Conservation (phyloP, 1,284 basidiomycete genomes). For the Cryptococcus sp. region DNA sequence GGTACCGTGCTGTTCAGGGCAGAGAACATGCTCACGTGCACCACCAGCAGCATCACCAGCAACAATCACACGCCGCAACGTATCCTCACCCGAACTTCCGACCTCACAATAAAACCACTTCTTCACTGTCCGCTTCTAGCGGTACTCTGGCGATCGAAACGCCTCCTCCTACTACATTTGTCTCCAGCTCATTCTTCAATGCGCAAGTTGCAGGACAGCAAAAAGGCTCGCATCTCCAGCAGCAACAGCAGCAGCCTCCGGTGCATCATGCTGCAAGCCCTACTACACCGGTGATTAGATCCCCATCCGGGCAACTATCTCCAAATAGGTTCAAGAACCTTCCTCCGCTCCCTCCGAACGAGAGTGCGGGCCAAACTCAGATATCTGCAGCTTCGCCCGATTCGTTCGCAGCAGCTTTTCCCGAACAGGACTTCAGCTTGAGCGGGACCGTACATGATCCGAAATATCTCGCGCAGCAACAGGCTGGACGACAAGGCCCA, state of each 20-base stretch:
- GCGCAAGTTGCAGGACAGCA: conserved; percentile 5
- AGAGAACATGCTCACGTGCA: neutral
- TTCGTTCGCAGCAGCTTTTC: conserved; percentile 20
- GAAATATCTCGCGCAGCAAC: conserved; percentile 5
- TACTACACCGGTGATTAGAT: neutral
- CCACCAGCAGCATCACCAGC: neutral
- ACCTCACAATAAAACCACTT: conserved; percentile 31
- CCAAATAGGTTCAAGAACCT: conserved; percentile 49
- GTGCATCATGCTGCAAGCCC: neutral
- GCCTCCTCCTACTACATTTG: conserved; percentile 19
- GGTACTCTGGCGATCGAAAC: conserved; percentile 31
- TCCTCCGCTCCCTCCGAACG: conserved; percentile 42
- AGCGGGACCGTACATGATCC: conserved; percentile 11
- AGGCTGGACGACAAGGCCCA: neutral
- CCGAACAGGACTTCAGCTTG: conserved; percentile 15
- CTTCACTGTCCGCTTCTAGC: conserved; percentile 33
- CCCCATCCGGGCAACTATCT: conserved; percentile 22
- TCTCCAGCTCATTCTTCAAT: conserved; percentile 20
- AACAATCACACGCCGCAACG: neutral
- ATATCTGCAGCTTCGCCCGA: conserved; percentile 19
- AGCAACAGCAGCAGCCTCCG: conserved; percentile 4
- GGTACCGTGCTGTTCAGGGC: neutral
- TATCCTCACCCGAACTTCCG: conserved; percentile 16
- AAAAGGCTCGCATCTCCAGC: conserved; percentile 1
- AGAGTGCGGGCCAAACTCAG: neutral